Percentiles rank a stretch among this genome's conserved stretches.
Conservation (phyloP, 768 basidiomycete species). For the Leccinellum albellum region DNA sequence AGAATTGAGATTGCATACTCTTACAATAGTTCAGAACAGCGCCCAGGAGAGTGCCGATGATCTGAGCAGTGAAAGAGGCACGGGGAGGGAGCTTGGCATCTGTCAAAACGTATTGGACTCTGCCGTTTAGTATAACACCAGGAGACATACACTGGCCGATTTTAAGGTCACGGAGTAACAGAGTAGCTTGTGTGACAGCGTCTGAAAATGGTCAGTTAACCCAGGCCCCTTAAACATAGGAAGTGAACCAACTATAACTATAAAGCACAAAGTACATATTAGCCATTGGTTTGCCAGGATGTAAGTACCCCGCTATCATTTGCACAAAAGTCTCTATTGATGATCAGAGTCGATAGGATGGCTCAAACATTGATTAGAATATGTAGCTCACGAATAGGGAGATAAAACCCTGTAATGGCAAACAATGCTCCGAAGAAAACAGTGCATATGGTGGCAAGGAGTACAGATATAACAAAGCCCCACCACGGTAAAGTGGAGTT, state of each 20-base stretch:
- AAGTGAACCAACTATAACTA: conserved; percentile 39
- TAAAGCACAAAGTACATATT: conserved; percentile 45
- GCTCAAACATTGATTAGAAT: not conserved
- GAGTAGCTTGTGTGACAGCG: conserved; percentile 46
- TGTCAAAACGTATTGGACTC: conserved; percentile 30
- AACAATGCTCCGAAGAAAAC: conserved; percentile 53
- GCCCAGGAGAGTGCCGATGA: conserved; percentile 53
- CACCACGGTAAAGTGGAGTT: conserved; percentile 58
- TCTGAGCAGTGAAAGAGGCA: conserved; percentile 58
- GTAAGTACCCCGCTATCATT: conserved; percentile 37
- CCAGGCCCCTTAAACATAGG: not conserved
- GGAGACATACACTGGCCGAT: conserved; percentile 25
- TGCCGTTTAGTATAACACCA: conserved; percentile 20
- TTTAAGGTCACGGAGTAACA: conserved; percentile 57
- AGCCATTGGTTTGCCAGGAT: conserved; percentile 37
- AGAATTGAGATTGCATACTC: not conserved
- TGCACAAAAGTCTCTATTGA: conserved; percentile 27
- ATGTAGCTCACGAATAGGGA: conserved; percentile 19
- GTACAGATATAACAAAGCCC: conserved; percentile 50
- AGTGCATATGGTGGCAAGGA: conserved; percentile 47
- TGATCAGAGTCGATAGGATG: not conserved
- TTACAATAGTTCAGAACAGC: conserved; percentile 44
- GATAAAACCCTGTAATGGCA: conserved; percentile 40
- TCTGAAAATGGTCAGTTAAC: conserved; percentile 37
- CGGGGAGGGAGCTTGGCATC: conserved; percentile 59